These are phyloP conservation scores for Epichloe gansuensis DNA, from an alignment of 2,329 filamentous ascomycete species.

Conservation along the genomic window DNA sequence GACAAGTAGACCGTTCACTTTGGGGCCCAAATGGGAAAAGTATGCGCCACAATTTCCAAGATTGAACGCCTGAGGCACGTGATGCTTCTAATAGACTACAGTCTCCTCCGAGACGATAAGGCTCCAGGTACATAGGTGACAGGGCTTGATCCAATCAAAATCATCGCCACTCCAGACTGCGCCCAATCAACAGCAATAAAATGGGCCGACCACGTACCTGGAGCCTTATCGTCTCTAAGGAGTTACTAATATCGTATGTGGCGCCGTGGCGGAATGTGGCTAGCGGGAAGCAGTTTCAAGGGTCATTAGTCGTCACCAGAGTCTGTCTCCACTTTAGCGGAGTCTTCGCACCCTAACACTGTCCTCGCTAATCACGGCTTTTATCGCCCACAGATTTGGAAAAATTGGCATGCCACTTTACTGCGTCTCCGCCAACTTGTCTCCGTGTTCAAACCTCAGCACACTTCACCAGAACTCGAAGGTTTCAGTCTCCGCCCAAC, in stretches of 20 bases:
- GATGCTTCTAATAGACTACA: background rate
- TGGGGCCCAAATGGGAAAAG: background rate
- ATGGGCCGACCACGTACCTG: too few relatives aligned
- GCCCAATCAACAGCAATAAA: too few relatives aligned
- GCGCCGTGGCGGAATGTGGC: background rate
- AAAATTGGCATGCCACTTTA: conserved; percentile 18
- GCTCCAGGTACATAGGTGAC: too few relatives aligned
- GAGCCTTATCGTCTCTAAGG: too few relatives aligned
- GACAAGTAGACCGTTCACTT: background rate
- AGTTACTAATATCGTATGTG: too few relatives aligned
- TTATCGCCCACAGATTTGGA: conserved; percentile 21
- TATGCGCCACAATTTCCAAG: conserved; percentile 1
- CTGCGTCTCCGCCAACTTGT: conserved; percentile 16
- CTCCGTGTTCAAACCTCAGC: conserved; percentile 13
- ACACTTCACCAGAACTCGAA: conserved; percentile 62
- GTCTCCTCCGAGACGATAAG: too few relatives aligned
- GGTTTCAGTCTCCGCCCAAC: conserved; percentile 97
- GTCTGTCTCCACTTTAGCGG: background rate
- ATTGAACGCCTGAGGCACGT: background rate
- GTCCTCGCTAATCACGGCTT: conserved; percentile 15
- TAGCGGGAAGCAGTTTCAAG: too few relatives aligned
- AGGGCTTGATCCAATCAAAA: too few relatives aligned
- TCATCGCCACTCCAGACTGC: too few relatives aligned
- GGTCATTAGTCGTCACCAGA: background rate
- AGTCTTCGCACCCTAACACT: conserved; percentile 13